Evolutionary conservation across 1,139 yeast species (phyloP), one percentile per base, ranked within the genome.

Genomic region (Sugiyamaella pinicola): DNA sequence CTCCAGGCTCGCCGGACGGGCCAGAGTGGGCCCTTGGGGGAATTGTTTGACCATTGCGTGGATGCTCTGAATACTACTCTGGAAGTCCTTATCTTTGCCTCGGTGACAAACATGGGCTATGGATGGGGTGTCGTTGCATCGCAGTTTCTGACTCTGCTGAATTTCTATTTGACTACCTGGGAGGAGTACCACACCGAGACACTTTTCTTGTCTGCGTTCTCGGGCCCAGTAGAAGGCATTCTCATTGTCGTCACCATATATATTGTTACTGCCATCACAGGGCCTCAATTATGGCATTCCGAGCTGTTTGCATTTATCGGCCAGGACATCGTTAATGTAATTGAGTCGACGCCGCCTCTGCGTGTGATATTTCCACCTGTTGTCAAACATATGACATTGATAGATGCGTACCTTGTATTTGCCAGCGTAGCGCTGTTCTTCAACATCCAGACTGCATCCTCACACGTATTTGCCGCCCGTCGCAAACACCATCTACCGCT

Each of bases 221-320:
- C 95, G 18, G 98, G 98, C 0, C 98, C 98, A 0, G 98, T 91
- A 1, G 98, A 91, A 70, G 98, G 98, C 3, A 87, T 91, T 37
- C 69, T 89, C 59, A 77, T 85, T 74, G 75, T 90, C 49, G 69
- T 81, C 38, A 69, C 64, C 0, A 72, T 83, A 17, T 87, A 80
- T 64, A 55, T 81, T 4, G 46, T 80, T 15, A 85, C 96, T 1
- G 96, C 90, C 3, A 56, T 82, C 38, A 73, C 75, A 55, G 85
- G 88, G 1, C 81, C 78, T 1, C 68, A 50, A 5, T 50, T 83
- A 41, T 91, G 96, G 93, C 75, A 77, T 50, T 64, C 65, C 63
- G 53, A 68, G 71, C 10, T 58, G 10, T 24, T 50, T n/a, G 22
- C 51, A 3, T 43, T 62, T 2, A 22, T 61, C 9, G 56, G 57